phyloP scores from a whole-genome alignment of 345 rosid species.

The Lepidium sativum region DNA sequence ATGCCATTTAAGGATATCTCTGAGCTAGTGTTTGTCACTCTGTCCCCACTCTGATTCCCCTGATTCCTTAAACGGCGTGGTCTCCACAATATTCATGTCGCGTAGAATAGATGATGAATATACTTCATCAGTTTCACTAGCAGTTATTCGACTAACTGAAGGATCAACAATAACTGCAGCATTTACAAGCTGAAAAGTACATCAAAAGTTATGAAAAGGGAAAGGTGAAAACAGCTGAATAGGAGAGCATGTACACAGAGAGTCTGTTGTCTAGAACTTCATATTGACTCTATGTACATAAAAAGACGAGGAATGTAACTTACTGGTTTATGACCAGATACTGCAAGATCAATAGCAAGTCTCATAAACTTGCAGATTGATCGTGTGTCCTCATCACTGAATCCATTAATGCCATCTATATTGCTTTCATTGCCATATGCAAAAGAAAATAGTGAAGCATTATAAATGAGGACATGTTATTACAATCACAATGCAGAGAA shows the following conservation, averaged over 20 bases:
- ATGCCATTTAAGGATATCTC: conserved; percentile 21
- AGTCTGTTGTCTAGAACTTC: not conserved
- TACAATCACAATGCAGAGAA: no score
- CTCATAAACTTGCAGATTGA: conserved; percentile 54
- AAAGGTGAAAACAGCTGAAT: not conserved
- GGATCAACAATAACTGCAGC: conserved; percentile 89
- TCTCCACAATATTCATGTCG: conserved; percentile 10
- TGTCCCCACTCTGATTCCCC: not conserved
- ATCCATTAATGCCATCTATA: conserved; percentile 74
- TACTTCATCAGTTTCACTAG: conserved; percentile 60
- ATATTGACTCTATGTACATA: not conserved
- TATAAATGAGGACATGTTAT: not conserved
- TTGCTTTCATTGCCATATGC: conserved; percentile 36
- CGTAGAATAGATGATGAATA: conserved; percentile 20
- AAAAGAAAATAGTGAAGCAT: not conserved
- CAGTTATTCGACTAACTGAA: conserved; percentile 38
- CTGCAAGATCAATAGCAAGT: conserved; percentile 51
- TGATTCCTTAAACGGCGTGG: not conserved
- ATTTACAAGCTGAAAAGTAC: conserved; percentile 49
- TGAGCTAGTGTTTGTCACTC: not conserved
- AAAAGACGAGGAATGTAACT: not conserved
- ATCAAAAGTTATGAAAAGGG: not conserved
- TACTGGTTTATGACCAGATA: conserved; percentile 49
- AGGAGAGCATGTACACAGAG: not conserved
- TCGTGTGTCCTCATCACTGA: conserved; percentile 51